These are phyloP conservation scores for Penicillium chermesinum DNA, from an alignment of 495 filamentous ascomycete genomes.

Conservation along the genomic window DNA sequence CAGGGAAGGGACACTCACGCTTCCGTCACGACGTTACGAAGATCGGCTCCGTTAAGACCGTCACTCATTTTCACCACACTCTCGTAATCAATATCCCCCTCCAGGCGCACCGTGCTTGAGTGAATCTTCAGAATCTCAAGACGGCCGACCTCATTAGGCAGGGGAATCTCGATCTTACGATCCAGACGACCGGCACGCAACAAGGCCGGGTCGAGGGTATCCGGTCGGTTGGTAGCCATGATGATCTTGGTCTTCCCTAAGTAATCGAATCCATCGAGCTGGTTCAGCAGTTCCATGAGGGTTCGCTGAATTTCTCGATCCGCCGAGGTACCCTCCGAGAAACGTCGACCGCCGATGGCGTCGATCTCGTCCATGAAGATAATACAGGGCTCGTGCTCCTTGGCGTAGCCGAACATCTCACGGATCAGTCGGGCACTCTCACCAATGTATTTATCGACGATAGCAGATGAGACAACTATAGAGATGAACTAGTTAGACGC, in stretches of 20 bases:
- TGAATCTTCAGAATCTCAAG: constrained; percentile 99
- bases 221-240: constrained; percentile 98
- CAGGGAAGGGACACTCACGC: constrained; percentile 54
- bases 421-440: constrained; percentile 96
- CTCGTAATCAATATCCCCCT: constrained; percentile 98
- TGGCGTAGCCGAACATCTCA: constrained; percentile 99
- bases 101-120: constrained; percentile 73
- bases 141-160: constrained; percentile 97
- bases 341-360: constrained; percentile 93
- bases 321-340: constrained; percentile 97
- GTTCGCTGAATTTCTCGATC: constrained; percentile 99
- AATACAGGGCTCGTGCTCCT: constrained; percentile 99
- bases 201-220: constrained; percentile 93
- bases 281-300: constrained; percentile 98
- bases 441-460: constrained; percentile 99
- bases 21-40: constrained; percentile 97
- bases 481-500: constrained; percentile 17
- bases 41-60: constrained; percentile 92
- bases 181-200: constrained; percentile 91
- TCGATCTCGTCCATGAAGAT: constrained; percentile 99
- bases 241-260: constrained; percentile 99
- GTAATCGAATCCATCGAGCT: constrained; percentile 99
- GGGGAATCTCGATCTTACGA: constrained; percentile 96
- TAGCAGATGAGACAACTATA: constrained; percentile 96
- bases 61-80: constrained; percentile 99